Conservation (phyloP, 495 filamentous ascomycete species). For the Tuber umbilicatum region DNA sequence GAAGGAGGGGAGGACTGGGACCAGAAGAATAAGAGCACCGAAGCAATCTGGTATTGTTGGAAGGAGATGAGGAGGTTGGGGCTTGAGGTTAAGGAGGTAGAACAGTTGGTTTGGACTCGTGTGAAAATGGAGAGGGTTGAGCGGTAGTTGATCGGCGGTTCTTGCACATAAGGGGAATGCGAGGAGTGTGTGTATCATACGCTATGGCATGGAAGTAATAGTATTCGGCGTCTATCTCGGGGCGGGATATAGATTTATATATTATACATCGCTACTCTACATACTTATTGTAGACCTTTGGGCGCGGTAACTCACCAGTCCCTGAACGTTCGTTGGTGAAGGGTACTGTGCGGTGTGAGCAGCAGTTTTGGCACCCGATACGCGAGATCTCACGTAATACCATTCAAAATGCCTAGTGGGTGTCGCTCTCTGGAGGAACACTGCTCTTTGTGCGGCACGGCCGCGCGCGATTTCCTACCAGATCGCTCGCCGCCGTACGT, state of each 20-base stretch:
- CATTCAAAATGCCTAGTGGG: too few species aligned
- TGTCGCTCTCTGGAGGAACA: too few species aligned
- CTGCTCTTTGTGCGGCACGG: too few species aligned
- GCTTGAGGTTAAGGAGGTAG: conserved; percentile 22
- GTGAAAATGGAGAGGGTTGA: not conserved
- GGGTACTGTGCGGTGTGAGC: too few species aligned
- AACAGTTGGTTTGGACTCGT: conserved; percentile 14
- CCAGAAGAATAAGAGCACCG: conserved; percentile 8
- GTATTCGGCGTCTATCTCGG: not conserved
- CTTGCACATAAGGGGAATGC: not conserved
- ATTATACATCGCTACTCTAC: not conserved
- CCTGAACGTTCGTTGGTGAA: too few species aligned
- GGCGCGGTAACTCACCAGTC: not conserved
- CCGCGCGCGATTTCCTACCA: too few species aligned
- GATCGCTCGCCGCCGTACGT: too few species aligned
- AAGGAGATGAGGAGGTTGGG: conserved; percentile 14
- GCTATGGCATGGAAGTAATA: not conserved
- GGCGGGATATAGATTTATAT: not conserved
- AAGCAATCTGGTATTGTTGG: conserved; percentile 29
- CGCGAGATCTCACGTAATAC: not conserved
- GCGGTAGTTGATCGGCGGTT: not conserved
- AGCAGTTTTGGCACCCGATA: not conserved
- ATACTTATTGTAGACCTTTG: not conserved
- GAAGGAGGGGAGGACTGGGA: not conserved
- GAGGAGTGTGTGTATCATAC: not conserved